phyloP scores from a whole-genome alignment of 177 flowering plant species.

The Vitis hybrid region DNA sequence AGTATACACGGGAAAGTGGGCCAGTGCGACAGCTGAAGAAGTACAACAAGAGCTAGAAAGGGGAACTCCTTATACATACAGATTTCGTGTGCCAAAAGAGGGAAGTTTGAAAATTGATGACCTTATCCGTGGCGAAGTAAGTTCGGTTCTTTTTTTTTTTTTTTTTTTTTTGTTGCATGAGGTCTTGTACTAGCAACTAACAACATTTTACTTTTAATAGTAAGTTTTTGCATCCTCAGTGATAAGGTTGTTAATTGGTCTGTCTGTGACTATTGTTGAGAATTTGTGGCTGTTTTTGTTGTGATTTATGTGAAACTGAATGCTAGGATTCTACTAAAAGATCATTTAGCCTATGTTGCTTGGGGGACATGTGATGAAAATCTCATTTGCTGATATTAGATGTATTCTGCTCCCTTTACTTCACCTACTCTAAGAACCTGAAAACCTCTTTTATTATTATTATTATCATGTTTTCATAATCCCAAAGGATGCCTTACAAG shows the following conservation, averaged over 20 bases:
- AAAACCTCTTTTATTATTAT: not conserved
- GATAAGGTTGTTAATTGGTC: not conserved
- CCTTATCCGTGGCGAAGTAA: conserved; percentile 89
- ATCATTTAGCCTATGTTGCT: not conserved
- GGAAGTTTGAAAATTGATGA: conserved; percentile 80
- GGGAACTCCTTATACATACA: conserved; percentile 87
- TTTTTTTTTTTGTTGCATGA: not conserved
- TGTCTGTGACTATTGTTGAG: not conserved
- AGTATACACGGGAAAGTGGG: conserved; percentile 91
- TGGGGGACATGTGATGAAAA: not conserved
- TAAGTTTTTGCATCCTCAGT: not conserved
- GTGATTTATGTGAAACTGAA: not conserved
- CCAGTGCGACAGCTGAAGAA: conserved; percentile 67
- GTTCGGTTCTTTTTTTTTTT: conserved; percentile 15
- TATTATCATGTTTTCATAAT: not conserved
- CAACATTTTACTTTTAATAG: not conserved
- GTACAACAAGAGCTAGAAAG: conserved; percentile 69
- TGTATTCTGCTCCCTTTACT: not conserved
- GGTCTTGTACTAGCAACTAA: not conserved
- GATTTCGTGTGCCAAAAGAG: conserved; percentile 88
- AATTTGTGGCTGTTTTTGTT: not conserved
- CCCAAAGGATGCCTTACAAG: not conserved
- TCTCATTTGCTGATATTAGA: not conserved
- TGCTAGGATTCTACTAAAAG: not conserved
- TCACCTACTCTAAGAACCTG: not conserved